Base-by-base conservation (phyloP, 1,284 basidiomycete species). In the Vanrija humicola region DNA sequence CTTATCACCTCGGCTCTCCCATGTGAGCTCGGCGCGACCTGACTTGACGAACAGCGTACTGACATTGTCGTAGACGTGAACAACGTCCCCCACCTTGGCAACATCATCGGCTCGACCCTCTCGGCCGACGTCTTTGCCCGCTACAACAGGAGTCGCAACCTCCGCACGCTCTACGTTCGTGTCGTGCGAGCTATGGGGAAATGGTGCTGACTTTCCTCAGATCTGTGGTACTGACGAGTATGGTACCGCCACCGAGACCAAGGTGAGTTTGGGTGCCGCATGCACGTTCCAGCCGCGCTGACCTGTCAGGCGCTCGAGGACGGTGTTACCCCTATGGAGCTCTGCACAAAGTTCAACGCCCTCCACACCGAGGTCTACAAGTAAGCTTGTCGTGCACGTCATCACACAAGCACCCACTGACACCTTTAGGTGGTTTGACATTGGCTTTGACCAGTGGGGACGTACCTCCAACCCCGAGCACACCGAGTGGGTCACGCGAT, bases 151-250 rank as follows among this genome's bases (percentile, higher is more conserved):
- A 72, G 74, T 14, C 66, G 78, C 49, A 82, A 82, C 66, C 67
- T 78, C 47, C 79, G 78, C 43, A 77, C 79, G 16, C 70, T 78
- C 63, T 76, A 46, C 58, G 72, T 56, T 12, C 1, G 46, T 43
- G 44, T 15, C n/a, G 29, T 38, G 26, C 38, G 16, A 14, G 16
- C 28, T 67, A 88, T 88, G 70, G 40, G n/a, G 25, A 21, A 21
- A 25, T n/a, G 48, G 50, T 50, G 45, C 54, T 52, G 38, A 43
- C 46, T 15, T 9, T 34, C 77, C 86, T 6, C 90, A 94, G 76
- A 84, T 98, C 61, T 99, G 96, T 75, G 96, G 96, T 46, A 98
- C 96, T 6, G 95, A 99, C 73, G 95, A 99, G 77, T 99, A 99
- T 69, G 95, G 95, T 34, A 99, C 95, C 2, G 95, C 95, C 0